A percentile compares a stretch with the other conserved stretches of the same genome.
Conservation (phyloP, 352 stramenopile genomes). For the Pythium aristosporum region DNA sequence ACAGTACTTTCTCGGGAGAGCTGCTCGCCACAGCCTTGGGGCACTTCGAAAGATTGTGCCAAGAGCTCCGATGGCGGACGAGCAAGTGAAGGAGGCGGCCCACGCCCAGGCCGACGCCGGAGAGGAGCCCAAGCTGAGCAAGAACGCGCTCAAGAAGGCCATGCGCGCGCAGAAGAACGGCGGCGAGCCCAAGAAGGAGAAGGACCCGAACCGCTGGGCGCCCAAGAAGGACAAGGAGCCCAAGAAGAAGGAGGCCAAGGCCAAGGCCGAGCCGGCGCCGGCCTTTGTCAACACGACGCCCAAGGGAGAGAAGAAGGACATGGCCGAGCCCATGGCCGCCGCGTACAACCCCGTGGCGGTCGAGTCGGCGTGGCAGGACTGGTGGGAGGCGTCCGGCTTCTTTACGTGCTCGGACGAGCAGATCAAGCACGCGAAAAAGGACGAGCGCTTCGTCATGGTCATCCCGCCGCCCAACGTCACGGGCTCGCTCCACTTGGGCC, state of each 20-base stretch:
- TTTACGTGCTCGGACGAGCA: slow-evolving; percentile 93
- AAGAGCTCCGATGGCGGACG: slow-evolving; percentile 21
- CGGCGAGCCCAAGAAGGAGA: slow-evolving; percentile 93
- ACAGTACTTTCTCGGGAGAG: not conserved
- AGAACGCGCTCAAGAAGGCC: slow-evolving; percentile 96
- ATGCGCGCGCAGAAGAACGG: slow-evolving; percentile 81
- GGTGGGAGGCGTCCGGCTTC: slow-evolving; percentile 96
- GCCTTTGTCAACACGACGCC: slow-evolving; percentile 93
- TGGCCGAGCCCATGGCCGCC: slow-evolving; percentile 85
- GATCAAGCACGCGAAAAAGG: slow-evolving; percentile 63
- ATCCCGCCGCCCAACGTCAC: slow-evolving; percentile 87
- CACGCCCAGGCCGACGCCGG: not conserved
- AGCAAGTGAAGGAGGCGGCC: slow-evolving; percentile 19
- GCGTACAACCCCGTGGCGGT: slow-evolving; percentile 97
- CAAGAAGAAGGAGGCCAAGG: slow-evolving; percentile 78
- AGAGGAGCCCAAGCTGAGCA: slow-evolving; percentile 87
- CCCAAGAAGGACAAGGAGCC: slow-evolving; percentile 84
- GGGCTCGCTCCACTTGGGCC: slow-evolving; percentile 95
- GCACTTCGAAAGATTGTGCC: slow-evolving; percentile 22
- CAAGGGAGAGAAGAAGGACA: slow-evolving; percentile 95
- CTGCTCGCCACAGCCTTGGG: slow-evolving; percentile 14
- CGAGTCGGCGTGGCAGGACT: slow-evolving; percentile 98
- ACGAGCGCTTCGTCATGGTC: slow-evolving; percentile 98
- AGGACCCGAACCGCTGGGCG: slow-evolving; percentile 91
- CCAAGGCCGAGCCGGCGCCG: slow-evolving; percentile 26